These are phyloP conservation scores for Lachnellula subtilissima DNA, from an alignment of 2,329 filamentous ascomycete genomes.

Conservation along the genomic window DNA sequence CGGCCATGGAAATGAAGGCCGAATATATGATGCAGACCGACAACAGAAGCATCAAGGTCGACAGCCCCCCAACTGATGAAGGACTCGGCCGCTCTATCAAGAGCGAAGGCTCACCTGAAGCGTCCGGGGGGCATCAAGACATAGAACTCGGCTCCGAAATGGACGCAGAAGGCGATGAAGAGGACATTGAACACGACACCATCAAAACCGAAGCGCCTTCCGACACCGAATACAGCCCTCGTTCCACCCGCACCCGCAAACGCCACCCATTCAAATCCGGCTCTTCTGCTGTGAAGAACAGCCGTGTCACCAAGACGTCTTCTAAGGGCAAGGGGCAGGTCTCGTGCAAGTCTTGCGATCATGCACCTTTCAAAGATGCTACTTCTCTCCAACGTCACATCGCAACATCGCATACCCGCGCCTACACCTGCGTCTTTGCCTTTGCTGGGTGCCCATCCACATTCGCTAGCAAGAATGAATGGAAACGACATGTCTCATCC, in stretches of 20 bases:
- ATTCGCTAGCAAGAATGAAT: constrained; percentile 85
- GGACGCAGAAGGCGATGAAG: constrained; percentile 14
- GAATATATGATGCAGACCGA: constrained; percentile 13
- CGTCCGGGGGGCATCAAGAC: not conserved
- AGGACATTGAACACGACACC: constrained; percentile 4
- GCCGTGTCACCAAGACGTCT: constrained; percentile 7
- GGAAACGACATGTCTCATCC: constrained; percentile 82
- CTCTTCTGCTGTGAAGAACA: constrained; percentile 10
- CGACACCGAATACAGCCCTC: constrained; percentile 25
- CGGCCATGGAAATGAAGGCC: constrained; percentile 10
- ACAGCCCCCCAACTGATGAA: constrained; percentile 18
- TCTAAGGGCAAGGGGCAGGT: not conserved
- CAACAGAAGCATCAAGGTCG: not conserved
- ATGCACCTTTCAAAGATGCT: constrained; percentile 42
- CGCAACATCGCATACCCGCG: constrained; percentile 45
- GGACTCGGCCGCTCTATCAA: constrained; percentile 24
- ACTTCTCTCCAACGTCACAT: constrained; percentile 44
- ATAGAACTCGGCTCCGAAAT: constrained; percentile 10
- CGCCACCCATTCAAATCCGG: constrained; percentile 3
- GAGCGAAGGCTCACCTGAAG: constrained; percentile 18
- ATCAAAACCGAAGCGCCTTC: constrained; percentile 10
- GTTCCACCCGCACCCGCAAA: constrained; percentile 15
- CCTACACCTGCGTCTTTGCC: constrained; percentile 73
- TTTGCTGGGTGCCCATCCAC: constrained; percentile 69
- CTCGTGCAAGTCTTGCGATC: constrained; percentile 20